Base-by-base conservation (phyloP, 208 protist genomes). In the Herpetomonas tarakana region DNA sequence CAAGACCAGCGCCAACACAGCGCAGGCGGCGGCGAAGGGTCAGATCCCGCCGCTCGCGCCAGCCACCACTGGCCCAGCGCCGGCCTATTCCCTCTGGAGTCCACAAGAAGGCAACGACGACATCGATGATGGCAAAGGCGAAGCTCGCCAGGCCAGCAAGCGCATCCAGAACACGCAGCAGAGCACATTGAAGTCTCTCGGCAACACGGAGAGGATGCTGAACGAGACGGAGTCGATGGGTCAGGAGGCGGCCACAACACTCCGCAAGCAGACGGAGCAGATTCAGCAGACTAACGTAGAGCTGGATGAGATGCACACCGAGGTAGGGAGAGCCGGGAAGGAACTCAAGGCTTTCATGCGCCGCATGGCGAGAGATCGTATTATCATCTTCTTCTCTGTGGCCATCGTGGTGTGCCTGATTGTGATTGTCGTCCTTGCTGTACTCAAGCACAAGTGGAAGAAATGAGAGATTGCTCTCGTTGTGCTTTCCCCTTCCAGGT, bases 401-500 rank as follows among this genome's bases (percentile, higher is more conserved):
- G 68, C 86, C 38, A 87, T 93, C 66, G 49, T 92, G 4, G 61
- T 92, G n/a, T 88, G 83, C 31, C 69, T 96, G 44, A 88, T 96
- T 51, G 58, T 81, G 38, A 82, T 88, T 56, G 58, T 92, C 35
- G 55, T 86, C 1, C n/a, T 96, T 4, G 74, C 74, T 3, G 52
- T 83, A 16, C 58, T 82, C 35, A 75, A 76, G 59, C 63, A 77
- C 30, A 74, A 76, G 27, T 54, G 64, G 46, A 31, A 68, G 25
- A 51, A 28, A 22, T 53, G 53, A 21, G 71, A 64, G 30, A 59
- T 44, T 44, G 35, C 35, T 44, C 11, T 18, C 35, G 35, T 44
- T 44, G 35, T 44, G 44, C 44, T 25, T 19, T n/a, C 44, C 16
- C 18, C 4, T 3, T 49, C n/a, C n/a, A n/a, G n/a, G n/a, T 22